Evolutionary conservation across 1,284 basidiomycete species (phyloP).

Genomic region (Sanguinoderma infundibulare): DNA sequence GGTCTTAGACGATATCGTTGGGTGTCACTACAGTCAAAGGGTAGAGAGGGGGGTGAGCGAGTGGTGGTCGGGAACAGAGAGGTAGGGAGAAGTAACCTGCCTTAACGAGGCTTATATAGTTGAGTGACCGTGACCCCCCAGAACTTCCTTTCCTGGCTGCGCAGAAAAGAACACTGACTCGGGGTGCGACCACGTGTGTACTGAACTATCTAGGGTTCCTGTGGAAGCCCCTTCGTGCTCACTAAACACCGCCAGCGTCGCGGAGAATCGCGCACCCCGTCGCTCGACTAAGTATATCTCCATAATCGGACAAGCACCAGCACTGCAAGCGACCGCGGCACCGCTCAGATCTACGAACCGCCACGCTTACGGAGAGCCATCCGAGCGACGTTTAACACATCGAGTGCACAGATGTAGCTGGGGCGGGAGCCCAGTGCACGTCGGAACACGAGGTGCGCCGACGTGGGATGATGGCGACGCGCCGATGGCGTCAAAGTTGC

Average conservation of each 20-base stretch:
- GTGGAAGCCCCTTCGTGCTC: background rate
- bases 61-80: conserved; percentile 1
- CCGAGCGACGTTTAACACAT: background rate
- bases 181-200: background rate
- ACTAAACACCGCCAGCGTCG: background rate
- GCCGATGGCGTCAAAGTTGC: background rate
- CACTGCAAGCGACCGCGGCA: background rate
- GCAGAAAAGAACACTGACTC: conserved; percentile 4
- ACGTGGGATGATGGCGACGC: conserved; percentile 1
- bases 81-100: background rate
- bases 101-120: conserved; percentile 7
- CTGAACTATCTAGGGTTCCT: background rate
- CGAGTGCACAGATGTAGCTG: background rate
- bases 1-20: background rate
- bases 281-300: background rate
- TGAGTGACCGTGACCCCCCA: background rate
- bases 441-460: conserved; percentile 15
- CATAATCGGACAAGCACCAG: background rate
- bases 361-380: background rate
- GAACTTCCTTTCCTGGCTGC: conserved; percentile 2
- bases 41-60: background rate
- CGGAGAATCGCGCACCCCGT: background rate
- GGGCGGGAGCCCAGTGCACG: background rate
- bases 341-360: background rate
- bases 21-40: background rate